Evolutionary conservation across 2,329 filamentous ascomycete species (phyloP).

Genomic region (Stromatinia cepivora): DNA sequence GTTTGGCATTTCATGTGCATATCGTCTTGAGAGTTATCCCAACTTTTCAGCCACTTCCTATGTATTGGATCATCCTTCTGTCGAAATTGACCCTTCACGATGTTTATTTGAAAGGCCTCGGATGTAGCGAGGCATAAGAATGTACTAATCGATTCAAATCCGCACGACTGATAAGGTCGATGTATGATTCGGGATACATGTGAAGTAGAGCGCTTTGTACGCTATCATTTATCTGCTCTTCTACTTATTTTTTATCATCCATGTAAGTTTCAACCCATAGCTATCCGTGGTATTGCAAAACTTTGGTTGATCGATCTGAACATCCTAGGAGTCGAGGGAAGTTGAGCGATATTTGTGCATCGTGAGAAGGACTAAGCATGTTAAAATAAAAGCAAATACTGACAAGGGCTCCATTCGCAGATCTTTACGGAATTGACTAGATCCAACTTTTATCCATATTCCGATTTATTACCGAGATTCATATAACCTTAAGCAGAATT

Average conservation of each 20-base stretch:
- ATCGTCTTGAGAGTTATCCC: not conserved
- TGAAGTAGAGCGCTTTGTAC: not conserved
- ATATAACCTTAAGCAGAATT: not conserved
- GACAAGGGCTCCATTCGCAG: not conserved
- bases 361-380: not conserved
- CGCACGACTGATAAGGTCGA: not conserved
- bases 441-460: not conserved
- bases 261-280: too few relatives aligned
- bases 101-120: not conserved
- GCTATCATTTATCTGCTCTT: slow-evolving; percentile 1
- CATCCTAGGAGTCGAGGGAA: not conserved
- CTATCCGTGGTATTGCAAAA: not conserved
- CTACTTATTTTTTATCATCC: not conserved
- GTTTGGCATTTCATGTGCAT: not conserved
- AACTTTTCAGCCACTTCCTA: not conserved
- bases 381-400: slow-evolving; percentile 4
- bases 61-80: too few relatives aligned
- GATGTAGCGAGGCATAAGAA: not conserved
- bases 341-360: not conserved
- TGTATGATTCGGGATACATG: not conserved
- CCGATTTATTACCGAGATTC: not conserved
- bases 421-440: slow-evolving; percentile 9
- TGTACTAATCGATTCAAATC: not conserved
- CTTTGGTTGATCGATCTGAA: not conserved
- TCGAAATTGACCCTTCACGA: too few relatives aligned